phyloP scores from a whole-genome alignment of 108 stramenopile genomes.

The Skeletonema costatum region DNA sequence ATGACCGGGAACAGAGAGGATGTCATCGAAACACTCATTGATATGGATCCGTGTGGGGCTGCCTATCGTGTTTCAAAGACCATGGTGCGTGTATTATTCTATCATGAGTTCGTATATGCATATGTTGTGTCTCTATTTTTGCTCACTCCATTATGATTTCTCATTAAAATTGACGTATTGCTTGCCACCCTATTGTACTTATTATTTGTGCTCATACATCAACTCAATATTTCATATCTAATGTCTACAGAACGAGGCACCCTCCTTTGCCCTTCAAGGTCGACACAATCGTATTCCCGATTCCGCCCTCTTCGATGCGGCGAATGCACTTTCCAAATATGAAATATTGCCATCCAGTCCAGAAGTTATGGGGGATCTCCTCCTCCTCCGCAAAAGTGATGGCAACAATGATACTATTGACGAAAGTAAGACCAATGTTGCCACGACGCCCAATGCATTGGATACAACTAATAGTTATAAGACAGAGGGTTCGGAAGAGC shows the following conservation, averaged over 20 bases:
- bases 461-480: neutral
- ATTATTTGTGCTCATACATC: neutral
- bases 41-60: constrained; percentile 73
- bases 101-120: neutral
- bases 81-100: constrained; percentile 68
- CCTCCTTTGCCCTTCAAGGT: constrained; percentile 47
- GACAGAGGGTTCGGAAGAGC: constrained; percentile 24
- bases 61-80: constrained; percentile 69
- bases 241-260: constrained; percentile 58
- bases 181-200: neutral
- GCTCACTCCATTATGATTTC: neutral
- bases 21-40: constrained; percentile 83
- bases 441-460: neutral
- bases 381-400: neutral
- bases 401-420: neutral
- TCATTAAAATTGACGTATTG: neutral
- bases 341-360: constrained; percentile 49
- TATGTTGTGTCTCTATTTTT: neutral
- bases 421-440: neutral
- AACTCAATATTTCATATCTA: neutral
- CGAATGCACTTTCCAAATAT: constrained; percentile 53
- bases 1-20: constrained; percentile 52
- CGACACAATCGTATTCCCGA: constrained; percentile 71
- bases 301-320: constrained; percentile 67
- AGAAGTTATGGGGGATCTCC: constrained; percentile 36